These are phyloP conservation scores for Backusella liffmaniae DNA, from an alignment of 192 early-diverging fungal species.

Conservation along the genomic window DNA sequence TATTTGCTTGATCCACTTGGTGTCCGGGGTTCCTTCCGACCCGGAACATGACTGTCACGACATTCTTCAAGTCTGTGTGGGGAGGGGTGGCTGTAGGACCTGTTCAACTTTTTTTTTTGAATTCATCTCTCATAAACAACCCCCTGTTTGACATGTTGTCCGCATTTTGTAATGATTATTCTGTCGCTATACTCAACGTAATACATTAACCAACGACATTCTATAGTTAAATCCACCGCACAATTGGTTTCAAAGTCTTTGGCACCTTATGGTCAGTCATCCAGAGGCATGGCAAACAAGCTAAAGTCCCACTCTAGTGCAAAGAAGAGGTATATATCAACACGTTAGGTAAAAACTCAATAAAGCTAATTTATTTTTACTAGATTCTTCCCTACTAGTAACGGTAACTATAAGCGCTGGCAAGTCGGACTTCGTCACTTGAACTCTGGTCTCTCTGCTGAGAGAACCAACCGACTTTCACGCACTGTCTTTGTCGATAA, in stretches of 20 bases:
- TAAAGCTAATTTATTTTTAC: not conserved
- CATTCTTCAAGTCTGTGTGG: not conserved
- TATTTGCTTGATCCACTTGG: not conserved
- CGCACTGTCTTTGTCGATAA: conserved; percentile 19
- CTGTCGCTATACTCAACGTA: not conserved
- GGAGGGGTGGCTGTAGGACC: not conserved
- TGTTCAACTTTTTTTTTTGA: not conserved
- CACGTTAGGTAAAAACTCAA: too few relatives aligned
- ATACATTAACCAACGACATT: not conserved
- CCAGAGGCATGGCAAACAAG: conserved; percentile 33
- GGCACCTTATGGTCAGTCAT: conserved; percentile 29
- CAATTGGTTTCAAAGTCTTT: conserved; percentile 11
- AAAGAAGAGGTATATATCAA: conserved; percentile 36
- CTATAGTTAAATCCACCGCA: conserved; percentile 3
- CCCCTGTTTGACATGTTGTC: conserved; percentile 4
- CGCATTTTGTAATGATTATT: not conserved
- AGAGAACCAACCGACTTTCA: conserved; percentile 35
- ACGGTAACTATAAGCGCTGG: conserved; percentile 44
- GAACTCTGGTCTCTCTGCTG: conserved; percentile 33
- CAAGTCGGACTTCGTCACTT: conserved; percentile 40
- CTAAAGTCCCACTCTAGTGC: conserved; percentile 42
- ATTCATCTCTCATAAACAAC: not conserved
- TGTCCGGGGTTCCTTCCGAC: not conserved
- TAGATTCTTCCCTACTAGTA: conserved; percentile 39
- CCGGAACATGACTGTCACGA: not conserved